Conservation (phyloP, 345 rosid genomes). For the Salix koriyanagi region DNA sequence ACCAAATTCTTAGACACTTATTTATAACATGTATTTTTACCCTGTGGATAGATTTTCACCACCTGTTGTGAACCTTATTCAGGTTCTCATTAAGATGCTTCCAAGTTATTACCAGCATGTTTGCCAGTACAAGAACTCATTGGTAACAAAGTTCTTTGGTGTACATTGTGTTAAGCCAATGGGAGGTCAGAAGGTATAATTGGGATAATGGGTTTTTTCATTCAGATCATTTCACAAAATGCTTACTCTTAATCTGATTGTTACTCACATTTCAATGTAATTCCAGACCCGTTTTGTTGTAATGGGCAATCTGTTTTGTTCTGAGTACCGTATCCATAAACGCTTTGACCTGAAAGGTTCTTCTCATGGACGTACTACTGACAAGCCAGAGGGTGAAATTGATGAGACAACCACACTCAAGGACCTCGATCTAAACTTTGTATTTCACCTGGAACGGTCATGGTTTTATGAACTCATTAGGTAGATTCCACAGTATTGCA, state of each 20-base stretch:
- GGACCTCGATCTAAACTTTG: slow-evolving; percentile 65
- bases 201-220: neutral
- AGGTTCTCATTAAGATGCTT: slow-evolving; percentile 66
- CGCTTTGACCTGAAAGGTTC: slow-evolving; percentile 74
- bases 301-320: slow-evolving; percentile 66
- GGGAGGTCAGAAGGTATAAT: slow-evolving; percentile 62
- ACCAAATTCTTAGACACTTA: neutral
- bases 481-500: slow-evolving; percentile 13
- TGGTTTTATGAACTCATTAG: slow-evolving; percentile 59
- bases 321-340: slow-evolving; percentile 58
- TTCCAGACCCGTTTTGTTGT: slow-evolving; percentile 58
- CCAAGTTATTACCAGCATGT: slow-evolving; percentile 60
- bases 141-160: slow-evolving; percentile 65
- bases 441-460: slow-evolving; percentile 46
- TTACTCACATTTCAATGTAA: neutral
- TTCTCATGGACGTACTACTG: slow-evolving; percentile 61
- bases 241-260: no score
- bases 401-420: slow-evolving; percentile 65
- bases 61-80: slow-evolving; percentile 14
- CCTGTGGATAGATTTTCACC: neutral
- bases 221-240: neutral
- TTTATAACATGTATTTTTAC: neutral
- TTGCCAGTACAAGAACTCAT: slow-evolving; percentile 53
- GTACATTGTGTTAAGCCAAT: slow-evolving; percentile 60
- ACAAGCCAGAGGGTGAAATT: slow-evolving; percentile 47